Evolutionary conservation across 2,329 filamentous ascomycete genomes (phyloP).

Genomic region (Westerdykella ornata): DNA sequence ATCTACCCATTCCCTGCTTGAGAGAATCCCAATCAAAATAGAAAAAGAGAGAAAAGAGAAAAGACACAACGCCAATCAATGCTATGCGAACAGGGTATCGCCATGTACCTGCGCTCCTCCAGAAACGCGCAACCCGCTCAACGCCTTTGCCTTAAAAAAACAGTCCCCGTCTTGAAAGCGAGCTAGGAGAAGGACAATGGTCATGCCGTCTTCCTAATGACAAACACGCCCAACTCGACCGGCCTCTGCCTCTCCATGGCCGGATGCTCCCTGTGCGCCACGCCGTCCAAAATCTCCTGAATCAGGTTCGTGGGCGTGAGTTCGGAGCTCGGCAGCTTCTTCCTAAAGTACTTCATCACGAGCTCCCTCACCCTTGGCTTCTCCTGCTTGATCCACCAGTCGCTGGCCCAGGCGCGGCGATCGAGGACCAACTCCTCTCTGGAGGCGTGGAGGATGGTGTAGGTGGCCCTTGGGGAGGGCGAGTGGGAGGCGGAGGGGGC

Average conservation of each 20-base stretch:
- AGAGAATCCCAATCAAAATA: too few species aligned
- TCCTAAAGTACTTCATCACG: constrained; percentile 41
- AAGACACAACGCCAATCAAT: neutral
- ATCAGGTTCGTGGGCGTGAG: constrained; percentile 51
- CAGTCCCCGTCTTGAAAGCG: neutral
- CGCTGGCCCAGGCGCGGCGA: constrained; percentile 50
- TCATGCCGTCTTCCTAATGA: constrained; percentile 32
- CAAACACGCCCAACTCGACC: constrained; percentile 45
- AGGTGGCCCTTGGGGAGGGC: constrained; percentile 29
- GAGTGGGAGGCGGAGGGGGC: constrained; percentile 21
- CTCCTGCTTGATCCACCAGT: constrained; percentile 62
- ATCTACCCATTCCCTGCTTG: too few species aligned
- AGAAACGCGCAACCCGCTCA: too few species aligned
- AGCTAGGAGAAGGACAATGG: neutral
- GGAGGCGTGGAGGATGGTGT: constrained; percentile 46
- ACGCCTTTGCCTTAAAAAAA: neutral
- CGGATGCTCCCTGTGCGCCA: constrained; percentile 46
- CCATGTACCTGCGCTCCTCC: neutral
- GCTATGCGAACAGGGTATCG: constrained; percentile 1
- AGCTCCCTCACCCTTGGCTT: constrained; percentile 52
- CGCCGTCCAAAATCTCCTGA: constrained; percentile 53
- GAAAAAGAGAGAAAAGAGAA: too few species aligned
- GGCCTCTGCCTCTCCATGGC: constrained; percentile 40
- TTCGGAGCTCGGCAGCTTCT: constrained; percentile 40
- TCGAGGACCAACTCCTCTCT: constrained; percentile 48